Base-by-base conservation (phyloP, 2,329 filamentous ascomycete species). In the Colletotrichum sp. region DNA sequence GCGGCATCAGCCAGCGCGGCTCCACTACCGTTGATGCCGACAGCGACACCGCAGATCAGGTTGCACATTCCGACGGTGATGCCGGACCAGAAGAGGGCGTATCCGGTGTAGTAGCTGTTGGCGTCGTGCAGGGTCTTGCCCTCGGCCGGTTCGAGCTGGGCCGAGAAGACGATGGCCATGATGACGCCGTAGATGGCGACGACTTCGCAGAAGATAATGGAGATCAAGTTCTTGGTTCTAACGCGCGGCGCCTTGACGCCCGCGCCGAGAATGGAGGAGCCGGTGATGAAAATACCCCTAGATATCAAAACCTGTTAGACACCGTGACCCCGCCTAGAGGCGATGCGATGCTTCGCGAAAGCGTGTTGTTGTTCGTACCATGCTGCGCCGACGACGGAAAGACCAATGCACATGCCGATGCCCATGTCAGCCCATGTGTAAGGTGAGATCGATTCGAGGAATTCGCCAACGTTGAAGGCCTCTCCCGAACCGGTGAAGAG, bases 161-260 rank as follows among this genome's bases (percentile, higher is more conserved):
- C 91, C 60, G 96, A 98, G 89, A 99, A 99, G 82, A 99, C 95
- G 85, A 99, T 99, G 81, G 96, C 94, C 96, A 99, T 99, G 88
- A 99, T 99, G 87, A 99, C 96, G 82, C 98, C 98, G 90, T 99
- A 99, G 86, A 99, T 99, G 86, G 97, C 97, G 82, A 99, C 97
- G 83, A 99, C 97, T 88, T 99, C 97, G 89, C 97, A 99, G 89
- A 99, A 99, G 88, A 99, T 99, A 87, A 99, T 99, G 82, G 96
- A 99, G 85, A 99, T 99, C 83, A 99, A 88, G 90, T 99, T 99
- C 93, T 99, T 99, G 78, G 97, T 99, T 85, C 97, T 95, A 87
- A 99, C 99, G 81, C 97, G 94, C 49, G 98, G 98, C 62, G 97
- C 96, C 86, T 95, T 96, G 83, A 99, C 97, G 89, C 97, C 97